These are phyloP conservation scores for Ophiostoma angusticollis DNA, from an alignment of 2,329 filamentous ascomycete genomes.

Conservation along the genomic window DNA sequence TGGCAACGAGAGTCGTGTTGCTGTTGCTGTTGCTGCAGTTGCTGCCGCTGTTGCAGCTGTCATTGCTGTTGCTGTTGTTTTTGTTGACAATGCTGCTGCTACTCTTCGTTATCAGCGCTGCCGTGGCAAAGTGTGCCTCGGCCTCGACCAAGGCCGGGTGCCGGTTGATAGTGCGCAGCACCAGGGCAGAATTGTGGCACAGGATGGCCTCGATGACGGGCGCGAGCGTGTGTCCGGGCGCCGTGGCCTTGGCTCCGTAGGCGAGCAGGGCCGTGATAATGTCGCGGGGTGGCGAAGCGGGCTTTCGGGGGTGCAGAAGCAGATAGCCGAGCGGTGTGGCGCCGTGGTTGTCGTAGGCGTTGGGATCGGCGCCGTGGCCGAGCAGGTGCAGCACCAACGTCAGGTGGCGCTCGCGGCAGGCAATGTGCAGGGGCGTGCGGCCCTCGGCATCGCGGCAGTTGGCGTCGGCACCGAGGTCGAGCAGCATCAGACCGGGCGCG, in stretches of 20 bases:
- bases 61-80: too few species aligned
- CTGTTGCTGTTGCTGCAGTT: too few species aligned
- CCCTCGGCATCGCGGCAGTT: slow-evolving; percentile 15
- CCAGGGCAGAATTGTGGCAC: neutral
- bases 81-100: neutral
- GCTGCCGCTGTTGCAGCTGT: too few species aligned
- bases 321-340: slow-evolving; percentile 20
- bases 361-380: slow-evolving; percentile 20
- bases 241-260: slow-evolving; percentile 2
- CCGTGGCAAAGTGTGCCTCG: neutral
- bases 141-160: neutral
- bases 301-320: slow-evolving; percentile 1
- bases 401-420: slow-evolving; percentile 24
- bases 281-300: neutral
- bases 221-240: neutral
- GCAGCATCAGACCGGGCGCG: slow-evolving; percentile 14
- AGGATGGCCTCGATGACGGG: slow-evolving; percentile 3
- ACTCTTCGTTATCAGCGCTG: neutral
- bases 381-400: slow-evolving; percentile 22
- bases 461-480: slow-evolving; percentile 14
- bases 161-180: neutral
- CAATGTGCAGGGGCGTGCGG: slow-evolving; percentile 20
- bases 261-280: neutral
- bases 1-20: too few species aligned
- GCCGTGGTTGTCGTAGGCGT: slow-evolving; percentile 20